These are phyloP conservation scores for Garcia nutans DNA, from an alignment of 345 rosid genomes.

Conservation along the genomic window DNA sequence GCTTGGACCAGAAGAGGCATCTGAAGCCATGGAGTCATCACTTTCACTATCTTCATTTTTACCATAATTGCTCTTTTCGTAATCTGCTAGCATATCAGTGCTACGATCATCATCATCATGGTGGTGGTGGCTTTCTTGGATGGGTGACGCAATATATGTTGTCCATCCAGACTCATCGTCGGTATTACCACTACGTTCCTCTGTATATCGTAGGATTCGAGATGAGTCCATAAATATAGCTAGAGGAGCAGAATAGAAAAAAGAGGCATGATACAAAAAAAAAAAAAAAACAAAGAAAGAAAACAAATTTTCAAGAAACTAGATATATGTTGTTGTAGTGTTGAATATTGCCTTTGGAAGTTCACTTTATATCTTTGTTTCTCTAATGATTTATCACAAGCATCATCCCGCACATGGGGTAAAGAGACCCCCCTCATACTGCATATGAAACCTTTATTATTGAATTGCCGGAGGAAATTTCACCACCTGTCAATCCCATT, in stretches of 20 bases:
- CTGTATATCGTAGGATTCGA: conserved; percentile 32
- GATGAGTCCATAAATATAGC: conserved; percentile 50
- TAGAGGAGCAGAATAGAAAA: conserved; percentile 12
- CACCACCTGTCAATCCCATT: conserved; percentile 48
- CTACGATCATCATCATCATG: conserved; percentile 21
- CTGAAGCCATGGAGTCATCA: conserved; percentile 76
- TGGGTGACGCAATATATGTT: conserved; percentile 51
- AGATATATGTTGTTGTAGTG: conserved; percentile 1
- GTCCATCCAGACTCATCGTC: conserved; percentile 71
- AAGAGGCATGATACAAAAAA: conserved; percentile 22
- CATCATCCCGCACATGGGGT: conserved; percentile 16
- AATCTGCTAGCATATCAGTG: conserved; percentile 20
- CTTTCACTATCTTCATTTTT: conserved; percentile 33
- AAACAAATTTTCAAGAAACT: conserved; percentile 8
- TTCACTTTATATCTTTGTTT: conserved; percentile 14
- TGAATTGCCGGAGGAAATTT: conserved; percentile 38
- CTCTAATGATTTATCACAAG: conserved; percentile 11
- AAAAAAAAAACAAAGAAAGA: conserved; percentile 20
- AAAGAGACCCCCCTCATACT: conserved; percentile 20
- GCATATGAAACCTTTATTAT: conserved; percentile 39
- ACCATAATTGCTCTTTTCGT: conserved; percentile 6
- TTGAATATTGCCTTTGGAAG: not conserved
- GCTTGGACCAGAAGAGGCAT: conserved; percentile 70
- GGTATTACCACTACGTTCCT: conserved; percentile 33
- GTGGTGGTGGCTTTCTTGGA: conserved; percentile 27